Evolutionary conservation across 306 rosid species (phyloP), one percentile per base, ranked within the genome.

Genomic region (Lathyrus tuberosus): DNA sequence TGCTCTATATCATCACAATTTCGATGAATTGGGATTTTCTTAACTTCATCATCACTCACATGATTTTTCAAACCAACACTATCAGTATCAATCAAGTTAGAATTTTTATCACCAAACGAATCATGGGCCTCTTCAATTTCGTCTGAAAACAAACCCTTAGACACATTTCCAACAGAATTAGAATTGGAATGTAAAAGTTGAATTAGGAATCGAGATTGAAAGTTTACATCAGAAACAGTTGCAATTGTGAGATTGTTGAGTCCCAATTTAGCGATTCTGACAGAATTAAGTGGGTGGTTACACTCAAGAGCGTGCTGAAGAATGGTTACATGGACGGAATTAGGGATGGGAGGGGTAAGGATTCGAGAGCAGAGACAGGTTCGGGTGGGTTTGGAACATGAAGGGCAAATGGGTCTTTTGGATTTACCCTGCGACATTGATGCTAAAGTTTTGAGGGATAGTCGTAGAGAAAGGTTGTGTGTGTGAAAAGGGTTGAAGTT

Each of bases 241-340:
- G 78, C 77, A 1, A 90, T 38, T 0, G 66, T 70, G 64, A 93
- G 71, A 84, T 93, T 90, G 67, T 79, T 86, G 44, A 93, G 81
- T 12, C 97, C 96, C 41, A 93, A 15, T 71, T 18, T 78, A 3
- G 88, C 98, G 81, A 93, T 93, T 63, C 94, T 85, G 24, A 91
- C 74, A 22, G 97, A 93, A 80, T 93, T 93, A 22, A 93, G 94
- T 0, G 96, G 97, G 67, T 93, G 96, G 31, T 85, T 93, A 60
- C 30, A 73, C 86, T 93, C 97, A 10, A 84, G 48, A 35, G 84
- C 75, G 72, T 93, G 98, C 54, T 88, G 96, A 9, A 90, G 90
- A 80, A 93, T 85, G 72, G 88, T 84, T 2, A 93, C 93, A 9
- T 82, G 71, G 3, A 88, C 87, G 28, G 88, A 81, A 69, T 90